Evolutionary conservation across 441 rosid genomes (phyloP).

Genomic region (Dalechampia spathulata): DNA sequence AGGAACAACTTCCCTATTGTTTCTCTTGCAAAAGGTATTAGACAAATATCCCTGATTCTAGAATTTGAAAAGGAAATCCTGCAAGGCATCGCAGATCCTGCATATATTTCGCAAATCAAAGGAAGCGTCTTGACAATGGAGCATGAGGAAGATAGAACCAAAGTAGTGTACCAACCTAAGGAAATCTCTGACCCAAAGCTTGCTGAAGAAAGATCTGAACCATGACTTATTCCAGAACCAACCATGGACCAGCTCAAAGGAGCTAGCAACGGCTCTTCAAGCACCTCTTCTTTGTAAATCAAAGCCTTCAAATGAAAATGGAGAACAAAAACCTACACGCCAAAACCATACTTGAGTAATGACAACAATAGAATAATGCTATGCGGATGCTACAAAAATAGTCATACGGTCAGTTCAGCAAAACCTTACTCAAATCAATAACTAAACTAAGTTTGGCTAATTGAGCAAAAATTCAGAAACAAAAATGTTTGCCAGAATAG

Average conservation of each 20-base stretch:
- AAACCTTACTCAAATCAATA: too few relatives aligned
- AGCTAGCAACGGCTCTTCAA: conserved; percentile 30
- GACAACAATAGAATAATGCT: not conserved
- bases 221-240: conserved; percentile 32
- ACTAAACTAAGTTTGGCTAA: too few relatives aligned
- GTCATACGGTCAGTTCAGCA: not conserved
- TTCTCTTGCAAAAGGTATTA: conserved; percentile 39
- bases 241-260: conserved; percentile 18
- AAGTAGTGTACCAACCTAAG: conserved; percentile 37
- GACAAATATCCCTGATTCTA: conserved; percentile 49
- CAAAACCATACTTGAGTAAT: not conserved
- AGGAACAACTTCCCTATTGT: conserved; percentile 53
- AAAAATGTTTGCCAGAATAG: not conserved
- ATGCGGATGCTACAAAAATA: too few relatives aligned
- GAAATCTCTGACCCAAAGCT: conserved; percentile 66
- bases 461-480: not conserved
- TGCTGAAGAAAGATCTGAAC: conserved; percentile 44
- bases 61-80: conserved; percentile 62
- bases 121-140: conserved; percentile 9
- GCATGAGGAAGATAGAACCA: not conserved
- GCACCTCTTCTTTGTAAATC: conserved; percentile 34
- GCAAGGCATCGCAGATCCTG: conserved; percentile 58
- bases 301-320: conserved; percentile 57
- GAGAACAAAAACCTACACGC: conserved; percentile 41
- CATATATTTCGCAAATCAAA: conserved; percentile 16